Evolutionary conservation across 345 rosid species (phyloP), one percentile per base, ranked within the genome.

Genomic region (Hibiscus trionum): DNA sequence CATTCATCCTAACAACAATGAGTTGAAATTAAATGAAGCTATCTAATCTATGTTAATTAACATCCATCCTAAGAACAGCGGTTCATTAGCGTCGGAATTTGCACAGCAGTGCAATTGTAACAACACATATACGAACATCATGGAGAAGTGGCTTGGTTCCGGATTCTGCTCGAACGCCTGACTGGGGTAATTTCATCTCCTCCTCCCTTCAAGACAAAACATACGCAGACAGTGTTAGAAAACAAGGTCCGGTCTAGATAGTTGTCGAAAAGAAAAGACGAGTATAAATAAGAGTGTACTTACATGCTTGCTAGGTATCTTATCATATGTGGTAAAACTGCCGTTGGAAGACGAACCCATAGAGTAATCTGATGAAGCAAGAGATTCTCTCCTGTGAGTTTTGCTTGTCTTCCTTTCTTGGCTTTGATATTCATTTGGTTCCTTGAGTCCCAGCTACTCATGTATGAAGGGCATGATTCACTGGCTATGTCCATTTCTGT

Each of bases 251-350:
- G 37, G 39, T 11, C 47, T 44, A 44, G 3, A 2, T 3, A 8
- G 56, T 47, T n/a, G 37, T 44, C 7, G 12, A 44, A 17, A 4
- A 44, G 62, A 16, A n/a, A 31, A 61, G 60, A 58, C 7, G 35
- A 62, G 17, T 33, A 2, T 2, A 49, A 49, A 52, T 14, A 21
- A 12, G 53, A 66, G 50, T 33, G 37, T 55, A 76, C 95, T 84
- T 69, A 93, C 98, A 44, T 66, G 81, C 79, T 91, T 88, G 82
- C n/a, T 74, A 7, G 86, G 79, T 42, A 91, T 71, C 73, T 82
- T 91, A 82, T 93, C 93, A 24, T 85, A 93, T 1, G 90, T 81
- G 62, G 96, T 93, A 82, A 89, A 91, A 73, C 98, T 89, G 50
- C 97, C 96, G 3, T 86, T 87, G 11, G 97, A 93, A 21, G 72